phyloP scores from a whole-genome alignment of 1,139 yeast species.

The Candida smagusa region DNA sequence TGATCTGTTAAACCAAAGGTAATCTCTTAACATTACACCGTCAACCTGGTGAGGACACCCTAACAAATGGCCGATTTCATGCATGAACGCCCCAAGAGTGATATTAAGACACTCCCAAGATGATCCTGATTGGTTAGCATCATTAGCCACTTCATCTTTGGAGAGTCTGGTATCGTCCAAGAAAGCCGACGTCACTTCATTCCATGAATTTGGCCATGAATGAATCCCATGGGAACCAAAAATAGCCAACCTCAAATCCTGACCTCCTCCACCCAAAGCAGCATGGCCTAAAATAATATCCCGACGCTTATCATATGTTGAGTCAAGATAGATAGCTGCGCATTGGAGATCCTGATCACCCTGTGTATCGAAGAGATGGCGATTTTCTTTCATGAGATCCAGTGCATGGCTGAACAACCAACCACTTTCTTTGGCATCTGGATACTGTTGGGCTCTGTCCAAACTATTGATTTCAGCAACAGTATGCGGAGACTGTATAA shows the following conservation, averaged over 20 bases:
- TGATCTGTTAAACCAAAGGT: slow-evolving; percentile 74
- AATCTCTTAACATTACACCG: slow-evolving; percentile 91
- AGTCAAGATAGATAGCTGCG: slow-evolving; percentile 80
- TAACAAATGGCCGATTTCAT: slow-evolving; percentile 86
- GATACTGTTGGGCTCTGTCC: slow-evolving; percentile 83
- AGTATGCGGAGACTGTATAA: slow-evolving; percentile 63
- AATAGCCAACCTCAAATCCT: slow-evolving; percentile 70
- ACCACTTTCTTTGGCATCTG: slow-evolving; percentile 68
- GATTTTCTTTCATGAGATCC: slow-evolving; percentile 52
- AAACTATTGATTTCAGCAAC: slow-evolving; percentile 73
- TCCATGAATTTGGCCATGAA: slow-evolving; percentile 82
- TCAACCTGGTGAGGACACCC: slow-evolving; percentile 91
- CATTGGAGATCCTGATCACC: slow-evolving; percentile 59
- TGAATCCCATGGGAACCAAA: slow-evolving; percentile 93
- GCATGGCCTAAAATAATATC: slow-evolving; percentile 82
- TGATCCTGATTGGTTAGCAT: slow-evolving; percentile 77
- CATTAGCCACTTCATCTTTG: slow-evolving; percentile 78
- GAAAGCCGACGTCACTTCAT: slow-evolving; percentile 64
- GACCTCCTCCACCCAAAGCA: slow-evolving; percentile 87
- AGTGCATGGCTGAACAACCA: slow-evolving; percentile 76
- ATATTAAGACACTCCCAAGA: slow-evolving; percentile 88
- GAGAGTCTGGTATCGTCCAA: slow-evolving; percentile 67
- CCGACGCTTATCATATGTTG: slow-evolving; percentile 68
- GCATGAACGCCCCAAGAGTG: slow-evolving; percentile 92
- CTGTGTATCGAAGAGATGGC: slow-evolving; percentile 10